phyloP scores from a whole-genome alignment of 768 basidiomycete genomes.

The Trametopsis cervina region DNA sequence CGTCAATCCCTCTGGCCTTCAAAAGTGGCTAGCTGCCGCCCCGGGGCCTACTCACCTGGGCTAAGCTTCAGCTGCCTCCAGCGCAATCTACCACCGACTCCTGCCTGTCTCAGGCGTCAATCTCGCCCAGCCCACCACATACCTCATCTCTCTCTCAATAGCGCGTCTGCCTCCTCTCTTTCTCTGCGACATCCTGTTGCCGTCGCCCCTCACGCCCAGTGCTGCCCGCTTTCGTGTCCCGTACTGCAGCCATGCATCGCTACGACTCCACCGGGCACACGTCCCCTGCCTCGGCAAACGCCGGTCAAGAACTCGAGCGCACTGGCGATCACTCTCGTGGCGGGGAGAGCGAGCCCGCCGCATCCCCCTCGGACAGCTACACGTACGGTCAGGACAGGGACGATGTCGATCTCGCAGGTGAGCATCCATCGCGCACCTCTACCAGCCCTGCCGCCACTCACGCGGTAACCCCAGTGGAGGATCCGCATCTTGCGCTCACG shows the following conservation, averaged over 20 bases:
- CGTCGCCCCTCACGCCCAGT: constrained; percentile 3
- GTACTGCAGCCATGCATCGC: constrained; percentile 15
- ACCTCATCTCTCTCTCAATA: constrained; percentile 6
- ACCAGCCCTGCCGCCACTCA: constrained; percentile 7
- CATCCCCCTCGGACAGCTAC: neutral
- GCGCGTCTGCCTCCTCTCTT: constrained; percentile 11
- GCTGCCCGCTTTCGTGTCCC: neutral
- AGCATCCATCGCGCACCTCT: neutral
- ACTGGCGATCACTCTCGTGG: constrained; percentile 31
- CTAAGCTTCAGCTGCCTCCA: constrained; percentile 1
- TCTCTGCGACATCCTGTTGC: neutral
- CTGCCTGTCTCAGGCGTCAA: constrained; percentile 2
- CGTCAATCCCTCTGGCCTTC: constrained; percentile 11
- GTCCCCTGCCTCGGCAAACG: constrained; percentile 13
- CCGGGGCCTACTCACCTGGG: constrained; percentile 6
- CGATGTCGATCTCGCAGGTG: constrained; percentile 15
- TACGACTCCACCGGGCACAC: constrained; percentile 16
- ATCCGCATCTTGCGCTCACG: constrained; percentile 45
- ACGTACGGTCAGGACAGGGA: constrained; percentile 4
- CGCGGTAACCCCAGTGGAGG: constrained; percentile 20
- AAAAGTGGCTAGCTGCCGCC: constrained; percentile 9
- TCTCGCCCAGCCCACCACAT: constrained; percentile 3
- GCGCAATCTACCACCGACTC: constrained; percentile 5
- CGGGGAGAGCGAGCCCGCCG: constrained; percentile 12
- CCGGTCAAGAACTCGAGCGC: constrained; percentile 15